phyloP scores from a whole-genome alignment of 2,329 filamentous ascomycete species.

The Sporothrix pseudoabietina region DNA sequence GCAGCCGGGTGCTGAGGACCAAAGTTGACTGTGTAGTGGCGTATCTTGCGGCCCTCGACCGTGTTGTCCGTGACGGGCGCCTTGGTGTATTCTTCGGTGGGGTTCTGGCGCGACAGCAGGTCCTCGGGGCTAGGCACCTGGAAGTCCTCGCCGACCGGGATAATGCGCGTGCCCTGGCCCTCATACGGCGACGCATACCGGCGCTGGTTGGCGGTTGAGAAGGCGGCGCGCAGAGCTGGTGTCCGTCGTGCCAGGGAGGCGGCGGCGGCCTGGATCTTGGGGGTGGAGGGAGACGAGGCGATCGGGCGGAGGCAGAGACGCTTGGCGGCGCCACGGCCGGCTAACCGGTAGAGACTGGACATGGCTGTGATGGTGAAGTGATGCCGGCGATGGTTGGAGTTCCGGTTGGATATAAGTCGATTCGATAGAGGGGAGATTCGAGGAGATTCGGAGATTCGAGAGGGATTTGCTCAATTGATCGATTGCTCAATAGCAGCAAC shows the following conservation, averaged over 20 bases:
- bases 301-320: constrained; percentile 60
- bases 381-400: not conserved
- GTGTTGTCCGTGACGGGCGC: constrained; percentile 54
- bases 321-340: constrained; percentile 66
- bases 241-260: constrained; percentile 14
- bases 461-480: not conserved
- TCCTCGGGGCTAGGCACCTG: constrained; percentile 51
- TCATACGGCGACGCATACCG: constrained; percentile 61
- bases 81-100: constrained; percentile 42
- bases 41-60: constrained; percentile 74
- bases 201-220: constrained; percentile 67
- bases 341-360: constrained; percentile 73
- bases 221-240: constrained; percentile 52
- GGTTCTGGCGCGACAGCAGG: constrained; percentile 35
- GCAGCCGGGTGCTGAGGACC: constrained; percentile 97
- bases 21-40: constrained; percentile 99
- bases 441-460: not conserved
- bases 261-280: constrained; percentile 24
- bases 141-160: constrained; percentile 68
- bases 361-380: constrained; percentile 43
- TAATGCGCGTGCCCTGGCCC: constrained; percentile 61
- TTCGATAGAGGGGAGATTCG: constrained; percentile 29
- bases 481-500: not conserved
- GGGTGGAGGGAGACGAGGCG: constrained; percentile 30
- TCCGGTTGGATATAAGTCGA: not conserved